Evolutionary conservation across 2,329 filamentous ascomycete species (phyloP).

Genomic region (Amauroascus verrucosus): DNA sequence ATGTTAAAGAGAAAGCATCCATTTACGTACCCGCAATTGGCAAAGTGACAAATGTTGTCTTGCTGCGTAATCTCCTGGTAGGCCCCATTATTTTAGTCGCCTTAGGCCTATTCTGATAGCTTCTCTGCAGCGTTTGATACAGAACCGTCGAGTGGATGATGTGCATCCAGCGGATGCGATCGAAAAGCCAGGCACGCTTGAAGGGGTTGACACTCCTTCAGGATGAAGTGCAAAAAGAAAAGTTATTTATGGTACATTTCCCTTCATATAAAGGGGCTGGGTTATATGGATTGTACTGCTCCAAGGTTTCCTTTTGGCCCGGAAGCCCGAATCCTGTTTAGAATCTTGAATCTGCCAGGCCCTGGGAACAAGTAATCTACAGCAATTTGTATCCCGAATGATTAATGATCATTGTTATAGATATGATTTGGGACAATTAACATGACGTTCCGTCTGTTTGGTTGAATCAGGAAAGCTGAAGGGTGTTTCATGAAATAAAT

Average conservation of each 20-base stretch:
- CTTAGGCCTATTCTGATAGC: background rate
- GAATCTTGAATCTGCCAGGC: too few relatives aligned
- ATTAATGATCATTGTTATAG: too few relatives aligned
- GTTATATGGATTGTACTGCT: too few relatives aligned
- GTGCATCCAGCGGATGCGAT: conserved; percentile 33
- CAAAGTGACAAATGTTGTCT: conserved; percentile 90
- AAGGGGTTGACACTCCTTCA: conserved; percentile 17
- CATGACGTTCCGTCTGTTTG: too few relatives aligned
- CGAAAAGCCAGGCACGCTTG: conserved; percentile 34
- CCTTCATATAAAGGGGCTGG: background rate
- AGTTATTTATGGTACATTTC: background rate
- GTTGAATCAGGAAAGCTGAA: background rate
- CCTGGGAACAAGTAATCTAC: too few relatives aligned
- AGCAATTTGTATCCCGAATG: too few relatives aligned
- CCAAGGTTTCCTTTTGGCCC: too few relatives aligned
- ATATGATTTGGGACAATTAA: too few relatives aligned
- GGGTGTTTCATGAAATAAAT: too few relatives aligned
- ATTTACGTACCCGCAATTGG: conserved; percentile 96
- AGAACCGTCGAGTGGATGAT: conserved; percentile 34
- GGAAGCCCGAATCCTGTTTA: too few relatives aligned
- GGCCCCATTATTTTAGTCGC: conserved; percentile 29
- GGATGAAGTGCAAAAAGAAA: background rate
- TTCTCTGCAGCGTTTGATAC: conserved; percentile 31
- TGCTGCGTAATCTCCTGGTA: conserved; percentile 81
- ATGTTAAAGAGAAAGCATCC: conserved; percentile 87